phyloP scores from a whole-genome alignment of 768 basidiomycete genomes.

The Leccinum subgranulosum region DNA sequence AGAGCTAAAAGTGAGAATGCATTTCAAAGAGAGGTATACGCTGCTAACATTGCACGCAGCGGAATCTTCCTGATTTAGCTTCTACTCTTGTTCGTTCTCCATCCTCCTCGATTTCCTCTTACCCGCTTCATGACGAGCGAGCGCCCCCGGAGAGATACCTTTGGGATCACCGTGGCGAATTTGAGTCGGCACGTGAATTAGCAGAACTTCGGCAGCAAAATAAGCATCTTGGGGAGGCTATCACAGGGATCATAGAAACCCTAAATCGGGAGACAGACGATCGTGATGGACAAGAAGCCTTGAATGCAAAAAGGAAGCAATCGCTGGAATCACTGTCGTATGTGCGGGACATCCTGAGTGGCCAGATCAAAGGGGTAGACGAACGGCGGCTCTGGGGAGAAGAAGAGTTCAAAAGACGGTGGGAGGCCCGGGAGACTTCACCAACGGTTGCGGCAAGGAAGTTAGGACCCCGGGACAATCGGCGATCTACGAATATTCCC shows the following conservation, averaged over 20 bases:
- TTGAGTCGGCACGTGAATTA: slow-evolving; percentile 68
- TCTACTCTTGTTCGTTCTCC: slow-evolving; percentile 60
- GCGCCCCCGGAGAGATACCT: slow-evolving; percentile 55
- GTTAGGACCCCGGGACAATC: slow-evolving; percentile 8
- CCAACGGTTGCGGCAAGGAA: slow-evolving; percentile 23
- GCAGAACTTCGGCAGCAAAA: slow-evolving; percentile 53
- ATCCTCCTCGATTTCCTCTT: slow-evolving; percentile 42
- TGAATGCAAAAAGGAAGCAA: slow-evolving; percentile 48
- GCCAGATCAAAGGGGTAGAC: slow-evolving; percentile 53
- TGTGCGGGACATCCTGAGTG: slow-evolving; percentile 69
- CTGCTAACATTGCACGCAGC: slow-evolving; percentile 40
- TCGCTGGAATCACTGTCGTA: slow-evolving; percentile 76
- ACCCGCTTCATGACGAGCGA: slow-evolving; percentile 63
- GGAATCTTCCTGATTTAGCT: slow-evolving; percentile 83
- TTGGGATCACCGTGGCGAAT: slow-evolving; percentile 67
- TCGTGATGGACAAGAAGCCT: slow-evolving; percentile 33
- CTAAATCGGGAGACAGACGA: slow-evolving; percentile 53
- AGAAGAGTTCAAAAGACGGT: slow-evolving; percentile 40
- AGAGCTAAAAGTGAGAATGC: slow-evolving; percentile 62
- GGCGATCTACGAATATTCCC: slow-evolving; percentile 11
- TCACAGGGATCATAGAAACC: slow-evolving; percentile 72
- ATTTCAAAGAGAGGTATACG: not conserved
- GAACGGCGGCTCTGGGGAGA: slow-evolving; percentile 65
- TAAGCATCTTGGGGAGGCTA: slow-evolving; percentile 61
- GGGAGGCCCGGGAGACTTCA: slow-evolving; percentile 27